phyloP scores from a whole-genome alignment of 2,329 filamentous ascomycete species.

The Chrysoporthe puriensis region DNA sequence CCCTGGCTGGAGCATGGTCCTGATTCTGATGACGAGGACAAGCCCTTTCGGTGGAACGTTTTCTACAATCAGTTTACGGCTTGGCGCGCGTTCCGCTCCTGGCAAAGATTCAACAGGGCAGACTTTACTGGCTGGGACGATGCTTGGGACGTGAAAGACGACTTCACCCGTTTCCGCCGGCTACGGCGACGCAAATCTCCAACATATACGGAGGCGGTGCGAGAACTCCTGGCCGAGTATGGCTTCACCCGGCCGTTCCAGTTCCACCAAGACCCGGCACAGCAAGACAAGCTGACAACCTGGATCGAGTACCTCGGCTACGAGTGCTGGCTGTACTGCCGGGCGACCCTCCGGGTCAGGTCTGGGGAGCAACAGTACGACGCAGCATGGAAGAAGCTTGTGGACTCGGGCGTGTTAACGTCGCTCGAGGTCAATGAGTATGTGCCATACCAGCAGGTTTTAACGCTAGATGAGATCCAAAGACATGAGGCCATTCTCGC shows the following conservation, averaged over 20 bases:
- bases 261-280: conserved; percentile 35
- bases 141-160: too few relatives aligned
- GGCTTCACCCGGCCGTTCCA: conserved; percentile 36
- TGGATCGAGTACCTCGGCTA: conserved; percentile 46
- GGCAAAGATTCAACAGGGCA: too few relatives aligned
- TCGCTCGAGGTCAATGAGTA: conserved; percentile 36
- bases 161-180: neutral
- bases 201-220: conserved; percentile 35
- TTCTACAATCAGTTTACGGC: too few relatives aligned
- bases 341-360: conserved; percentile 21
- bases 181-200: neutral
- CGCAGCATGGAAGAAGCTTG: conserved; percentile 38
- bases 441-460: conserved; percentile 20
- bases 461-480: conserved; percentile 21
- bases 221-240: conserved; percentile 37
- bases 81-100: too few relatives aligned
- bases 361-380: too few relatives aligned
- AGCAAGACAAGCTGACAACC: conserved; percentile 41
- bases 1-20: conserved; percentile 6
- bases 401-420: conserved; percentile 37
- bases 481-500: conserved; percentile 29
- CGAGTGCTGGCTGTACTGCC: conserved; percentile 31
- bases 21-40: too few relatives aligned
- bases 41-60: too few relatives aligned
- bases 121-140: too few relatives aligned